A percentile compares a stretch with the other conserved stretches of the same genome.
phyloP scores from a whole-genome alignment of 169 alveolate genomes.

The Toxoplasma gondii region DNA sequence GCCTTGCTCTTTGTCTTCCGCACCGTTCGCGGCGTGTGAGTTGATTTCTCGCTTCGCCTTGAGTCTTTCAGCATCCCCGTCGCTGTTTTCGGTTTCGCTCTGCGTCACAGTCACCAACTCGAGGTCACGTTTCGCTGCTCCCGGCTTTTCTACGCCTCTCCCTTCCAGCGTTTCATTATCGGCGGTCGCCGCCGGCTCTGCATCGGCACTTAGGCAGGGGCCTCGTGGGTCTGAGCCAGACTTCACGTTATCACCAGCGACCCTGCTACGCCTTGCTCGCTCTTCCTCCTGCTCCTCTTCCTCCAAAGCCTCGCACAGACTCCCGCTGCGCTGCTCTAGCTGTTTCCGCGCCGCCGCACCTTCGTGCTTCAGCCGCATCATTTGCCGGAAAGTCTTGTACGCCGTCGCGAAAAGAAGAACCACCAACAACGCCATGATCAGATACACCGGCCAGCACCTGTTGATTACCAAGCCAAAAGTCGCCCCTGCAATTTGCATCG shows the following conservation, averaged over 20 bases:
- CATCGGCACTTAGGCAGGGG: too few species aligned
- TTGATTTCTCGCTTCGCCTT: too few species aligned
- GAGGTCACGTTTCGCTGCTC: too few species aligned
- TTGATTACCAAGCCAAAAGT: slow-evolving; percentile 32
- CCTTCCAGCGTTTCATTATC: too few species aligned
- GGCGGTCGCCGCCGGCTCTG: too few species aligned
- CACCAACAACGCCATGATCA: slow-evolving; percentile 22
- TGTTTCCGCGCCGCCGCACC: neutral
- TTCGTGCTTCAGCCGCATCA: neutral
- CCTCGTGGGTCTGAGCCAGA: too few species aligned
- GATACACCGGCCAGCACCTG: slow-evolving; percentile 4
- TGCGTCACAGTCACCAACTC: too few species aligned
- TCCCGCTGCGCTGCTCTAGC: neutral
- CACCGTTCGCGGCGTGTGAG: too few species aligned
- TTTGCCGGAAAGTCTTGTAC: slow-evolving; percentile 20
- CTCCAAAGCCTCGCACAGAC: neutral
- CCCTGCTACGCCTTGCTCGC: neutral
- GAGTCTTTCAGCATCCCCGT: too few species aligned
- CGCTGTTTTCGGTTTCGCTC: too few species aligned
- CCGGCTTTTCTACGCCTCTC: too few species aligned
- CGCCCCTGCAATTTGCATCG: slow-evolving; percentile 46
- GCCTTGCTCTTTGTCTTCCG: too few species aligned
- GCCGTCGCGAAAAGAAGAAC: slow-evolving; percentile 7
- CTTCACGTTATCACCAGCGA: neutral
- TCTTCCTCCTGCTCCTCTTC: slow-evolving; percentile 16